Evolutionary conservation across 2,329 filamentous ascomycete species (phyloP).

Genomic region (Leptosphaerulina australis): DNA sequence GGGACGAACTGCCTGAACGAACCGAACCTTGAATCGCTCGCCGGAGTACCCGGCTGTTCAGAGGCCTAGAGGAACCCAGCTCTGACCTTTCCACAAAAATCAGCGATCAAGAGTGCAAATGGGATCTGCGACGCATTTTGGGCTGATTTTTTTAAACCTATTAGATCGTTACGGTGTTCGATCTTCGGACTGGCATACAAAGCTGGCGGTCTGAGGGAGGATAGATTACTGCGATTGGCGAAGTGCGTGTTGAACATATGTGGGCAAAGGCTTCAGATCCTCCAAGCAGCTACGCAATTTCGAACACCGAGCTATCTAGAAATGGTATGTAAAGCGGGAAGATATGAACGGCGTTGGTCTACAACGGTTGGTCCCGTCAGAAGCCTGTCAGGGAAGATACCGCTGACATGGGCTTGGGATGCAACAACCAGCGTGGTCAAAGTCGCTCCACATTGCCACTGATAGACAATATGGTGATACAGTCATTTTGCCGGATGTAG

Average conservation of each 20-base stretch:
- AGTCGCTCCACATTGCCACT: neutral
- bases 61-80: neutral
- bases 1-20: neutral
- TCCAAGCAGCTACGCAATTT: slow-evolving; percentile 11
- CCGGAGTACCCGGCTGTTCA: neutral
- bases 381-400: slow-evolving; percentile 31
- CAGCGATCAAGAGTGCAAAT: neutral
- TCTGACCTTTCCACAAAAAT: slow-evolving; percentile 1
- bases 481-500: neutral
- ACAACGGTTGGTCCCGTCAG: slow-evolving; percentile 29
- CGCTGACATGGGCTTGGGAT: slow-evolving; percentile 46
- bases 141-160: neutral
- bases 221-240: slow-evolving; percentile 10
- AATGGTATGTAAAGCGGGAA: slow-evolving; percentile 3
- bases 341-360: slow-evolving; percentile 14
- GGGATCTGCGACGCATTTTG: slow-evolving; percentile 1
- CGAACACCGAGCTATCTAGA: slow-evolving; percentile 8
- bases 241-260: neutral
- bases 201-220: slow-evolving; percentile 2
- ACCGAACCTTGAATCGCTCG: neutral
- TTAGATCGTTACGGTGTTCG: neutral
- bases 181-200: neutral
- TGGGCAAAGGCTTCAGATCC: slow-evolving; percentile 4
- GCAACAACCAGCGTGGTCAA: slow-evolving; percentile 16
- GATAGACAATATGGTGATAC: neutral